Base-by-base conservation (phyloP, 345 rosid genomes). In the Ceriops tagal region DNA sequence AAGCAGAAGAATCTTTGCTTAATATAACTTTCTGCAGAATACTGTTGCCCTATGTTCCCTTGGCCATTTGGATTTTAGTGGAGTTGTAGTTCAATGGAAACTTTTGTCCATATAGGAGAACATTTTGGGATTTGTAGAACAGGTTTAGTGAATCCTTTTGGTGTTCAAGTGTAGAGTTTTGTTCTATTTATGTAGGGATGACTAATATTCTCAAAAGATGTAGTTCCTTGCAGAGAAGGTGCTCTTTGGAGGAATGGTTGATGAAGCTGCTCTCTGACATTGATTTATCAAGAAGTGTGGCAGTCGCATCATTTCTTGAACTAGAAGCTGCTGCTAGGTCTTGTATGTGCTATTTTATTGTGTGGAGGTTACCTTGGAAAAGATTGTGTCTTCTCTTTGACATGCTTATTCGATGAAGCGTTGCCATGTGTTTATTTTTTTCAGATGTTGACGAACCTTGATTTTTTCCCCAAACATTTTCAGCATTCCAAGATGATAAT, bases 291-390 rank as follows among this genome's bases (percentile, higher is more conserved):
- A 86, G 99, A 87, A 89, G 96, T 67, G 75, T 92, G 60, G 77
- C 87, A 51, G 90, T 90, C 74, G 99, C 97, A 61, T 85, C 97
- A 76, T 92, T 92, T 89, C 97, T 92, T 77, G 99, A 96, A 81
- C 85, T 96, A 35, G 99, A 96, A 85, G 99, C 93, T 79, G 91
- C 98, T 71, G 98, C 90, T 58, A 90, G 98, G 84, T 82, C 97
- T 76, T 86, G 99, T 96, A 96, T 76, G 97, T 85, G 73, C 73
- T 68, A 53, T 78, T 72, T 47, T 74, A 56, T 49, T 65, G 60
- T 73, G 75, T 66, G 46, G 62, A 72, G 58, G 61, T 59, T 67
- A 58, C 64, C 70, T 71, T 71, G 28, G 69, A 66, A 53, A 15
- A 58, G 70, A 19, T 53, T 63, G 56, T n/a, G 3, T 58, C 37